Conservation (phyloP, 768 basidiomycete species). For the Calocera cornea region DNA sequence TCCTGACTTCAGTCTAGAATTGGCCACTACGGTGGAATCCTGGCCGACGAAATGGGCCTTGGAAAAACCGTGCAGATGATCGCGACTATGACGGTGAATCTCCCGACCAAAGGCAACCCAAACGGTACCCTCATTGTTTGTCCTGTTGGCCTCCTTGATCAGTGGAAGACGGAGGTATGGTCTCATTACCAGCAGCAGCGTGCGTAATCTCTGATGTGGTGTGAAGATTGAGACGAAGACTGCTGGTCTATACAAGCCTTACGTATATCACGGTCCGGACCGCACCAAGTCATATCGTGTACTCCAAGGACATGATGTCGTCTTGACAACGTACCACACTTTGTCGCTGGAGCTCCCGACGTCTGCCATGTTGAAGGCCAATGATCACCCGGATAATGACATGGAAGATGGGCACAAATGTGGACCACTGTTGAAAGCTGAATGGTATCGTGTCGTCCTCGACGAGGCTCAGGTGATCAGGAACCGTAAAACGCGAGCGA, state of each 20-base stretch:
- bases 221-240: constrained; percentile 59
- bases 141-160: constrained; percentile 58
- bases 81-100: constrained; percentile 58
- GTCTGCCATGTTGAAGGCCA: constrained; percentile 34
- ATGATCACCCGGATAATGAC: constrained; percentile 39
- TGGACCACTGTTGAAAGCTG: constrained; percentile 46
- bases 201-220: background rate
- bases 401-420: constrained; percentile 31
- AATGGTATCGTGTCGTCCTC: constrained; percentile 56
- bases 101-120: constrained; percentile 29
- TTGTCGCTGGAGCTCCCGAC: constrained; percentile 45
- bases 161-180: constrained; percentile 31
- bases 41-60: constrained; percentile 21
- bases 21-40: constrained; percentile 16
- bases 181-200: background rate
- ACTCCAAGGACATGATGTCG: constrained; percentile 32
- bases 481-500: constrained; percentile 23
- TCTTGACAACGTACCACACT: constrained; percentile 69
- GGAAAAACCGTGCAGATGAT: constrained; percentile 67
- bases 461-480: constrained; percentile 73
- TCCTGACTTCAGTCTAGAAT: background rate
- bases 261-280: constrained; percentile 51
- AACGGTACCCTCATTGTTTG: constrained; percentile 61
- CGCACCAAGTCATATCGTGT: constrained; percentile 3
- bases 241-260: constrained; percentile 44